Base-by-base conservation (phyloP, 2,329 filamentous ascomycete genomes). In the Fusarium devonianum region DNA sequence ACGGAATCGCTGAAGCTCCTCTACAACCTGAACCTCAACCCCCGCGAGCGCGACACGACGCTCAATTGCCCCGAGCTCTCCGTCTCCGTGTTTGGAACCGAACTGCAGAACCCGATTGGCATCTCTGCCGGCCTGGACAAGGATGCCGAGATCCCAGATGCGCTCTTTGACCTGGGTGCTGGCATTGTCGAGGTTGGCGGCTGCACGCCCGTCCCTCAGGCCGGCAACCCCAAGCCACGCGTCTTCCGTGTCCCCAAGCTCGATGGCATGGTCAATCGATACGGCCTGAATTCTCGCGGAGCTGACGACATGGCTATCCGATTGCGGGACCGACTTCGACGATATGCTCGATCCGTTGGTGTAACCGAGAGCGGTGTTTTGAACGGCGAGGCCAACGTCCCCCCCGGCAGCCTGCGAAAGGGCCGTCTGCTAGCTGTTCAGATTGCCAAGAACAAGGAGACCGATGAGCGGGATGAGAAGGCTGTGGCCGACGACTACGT, bases 81-180 rank as follows among this genome's bases (percentile, higher is more conserved):
- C 14, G 63, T 69, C 12, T 69, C 75, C 10, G 86, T 97, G 14
- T 97, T 96, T 69, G 91, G 89, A 25, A 83, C 88, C 54, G 80
- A 76, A 4, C 75, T 99, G 35, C 78, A 83, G 64, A 97, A 97
- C 73, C 94, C 94, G 2, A 86, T 99, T 64, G 94, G 89, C 47
- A 96, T 95, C 56, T 95, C 91, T n/a, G 94, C 91, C 5, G 94
- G 94, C 8, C 85, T 99, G 32, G 94, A 97, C 77, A 97, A 99
- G 78, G 84, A 96, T 67, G 94, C 87, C 43, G 90, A 96, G 55
- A 87, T 97, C 43, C 89, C 92, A 2, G 89, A 93, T 64, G 82
- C 87, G 11, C 79, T 99, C 25, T 89, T 97, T 68, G 90, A 86
- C 7, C 76, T 97, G 3, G 94, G 94, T 22, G 87, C 93, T 17